Evolutionary conservation across 768 basidiomycete species (phyloP), one percentile per base, ranked within the genome.

Genomic region (Floccularia luteovirens): DNA sequence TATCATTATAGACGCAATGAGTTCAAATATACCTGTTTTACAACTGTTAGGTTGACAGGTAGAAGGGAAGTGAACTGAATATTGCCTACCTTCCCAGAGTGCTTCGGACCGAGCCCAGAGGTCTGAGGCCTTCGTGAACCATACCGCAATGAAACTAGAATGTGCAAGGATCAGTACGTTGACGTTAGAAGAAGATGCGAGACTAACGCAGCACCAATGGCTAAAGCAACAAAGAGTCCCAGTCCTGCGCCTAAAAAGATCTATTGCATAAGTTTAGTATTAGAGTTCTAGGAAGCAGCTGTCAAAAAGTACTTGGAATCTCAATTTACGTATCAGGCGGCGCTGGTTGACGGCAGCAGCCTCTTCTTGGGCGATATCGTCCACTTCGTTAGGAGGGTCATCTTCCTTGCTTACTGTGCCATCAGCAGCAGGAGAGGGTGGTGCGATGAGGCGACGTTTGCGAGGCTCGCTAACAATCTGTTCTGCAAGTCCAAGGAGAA

Each of bases 401-500:
- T 25, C 31, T 5, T 41, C 33, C 11, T 42, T 45, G 38, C 17
- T 31, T 22, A 41, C 42, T 13, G 42, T 46, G 11, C 35, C 25
- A 21, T 41, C 42, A 34, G 50, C 28, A n/a, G 50, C 38, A 13
- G 48, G 48, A 23, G 37, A 49, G 2, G 54, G 42, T n/a, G n/a
- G n/a, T n/a, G n/a, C n/a, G n/a, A n/a, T n/a, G n/a, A n/a, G n/a
- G n/a, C n/a, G n/a, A n/a, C n/a, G n/a, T n/a, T n/a, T n/a, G n/a
- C n/a, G n/a, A 39, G 64, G 64, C 1, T 67, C 63, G 36, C 67
- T 57, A 4, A 86, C 72, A 47, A 92, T 77, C 48, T 93, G 90
- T 52, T 94, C 80, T n/a, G 89, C 86, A 45, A 97, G 79, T 47
- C 87, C 80, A 38, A 94, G 82, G 35, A 98, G 76, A 42, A 94